phyloP scores from a whole-genome alignment of 768 basidiomycete genomes.

The Crucibulum laeve region DNA sequence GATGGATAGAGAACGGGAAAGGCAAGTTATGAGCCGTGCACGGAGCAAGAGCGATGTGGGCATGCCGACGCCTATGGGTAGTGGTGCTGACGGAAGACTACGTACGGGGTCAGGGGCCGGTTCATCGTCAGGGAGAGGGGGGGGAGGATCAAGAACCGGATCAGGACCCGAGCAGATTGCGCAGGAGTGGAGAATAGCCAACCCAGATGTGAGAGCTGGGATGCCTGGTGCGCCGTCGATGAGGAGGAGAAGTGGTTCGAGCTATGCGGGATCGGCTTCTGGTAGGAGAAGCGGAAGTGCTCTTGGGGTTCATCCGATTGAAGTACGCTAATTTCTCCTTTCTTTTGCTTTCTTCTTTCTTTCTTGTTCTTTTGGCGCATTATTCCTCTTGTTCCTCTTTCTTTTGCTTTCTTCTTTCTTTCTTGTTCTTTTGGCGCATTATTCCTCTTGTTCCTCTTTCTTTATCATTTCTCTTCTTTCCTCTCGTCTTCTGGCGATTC shows the following conservation, averaged over 20 bases:
- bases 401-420: background rate
- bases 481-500: background rate
- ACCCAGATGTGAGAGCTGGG: constrained; percentile 14
- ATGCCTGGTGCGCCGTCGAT: background rate
- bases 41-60: background rate
- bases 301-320: background rate
- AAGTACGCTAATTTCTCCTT: constrained; percentile 6
- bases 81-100: background rate
- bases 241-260: background rate
- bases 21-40: background rate
- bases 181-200: constrained; percentile 27
- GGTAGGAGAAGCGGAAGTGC: background rate
- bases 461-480: background rate
- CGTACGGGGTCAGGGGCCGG: background rate
- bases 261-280: too few relatives aligned
- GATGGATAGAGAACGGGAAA: constrained; percentile 1
- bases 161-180: constrained; percentile 22
- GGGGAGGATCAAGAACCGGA: too few relatives aligned
- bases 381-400: too few relatives aligned
- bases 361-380: too few relatives aligned
- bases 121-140: background rate
- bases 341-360: background rate
- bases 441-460: background rate
- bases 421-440: background rate
- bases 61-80: background rate